A percentile compares a stretch with the other conserved stretches of the same genome.
These are phyloP conservation scores for Pleurotus platypus DNA, from an alignment of 768 basidiomycete species.

Conservation along the genomic window DNA sequence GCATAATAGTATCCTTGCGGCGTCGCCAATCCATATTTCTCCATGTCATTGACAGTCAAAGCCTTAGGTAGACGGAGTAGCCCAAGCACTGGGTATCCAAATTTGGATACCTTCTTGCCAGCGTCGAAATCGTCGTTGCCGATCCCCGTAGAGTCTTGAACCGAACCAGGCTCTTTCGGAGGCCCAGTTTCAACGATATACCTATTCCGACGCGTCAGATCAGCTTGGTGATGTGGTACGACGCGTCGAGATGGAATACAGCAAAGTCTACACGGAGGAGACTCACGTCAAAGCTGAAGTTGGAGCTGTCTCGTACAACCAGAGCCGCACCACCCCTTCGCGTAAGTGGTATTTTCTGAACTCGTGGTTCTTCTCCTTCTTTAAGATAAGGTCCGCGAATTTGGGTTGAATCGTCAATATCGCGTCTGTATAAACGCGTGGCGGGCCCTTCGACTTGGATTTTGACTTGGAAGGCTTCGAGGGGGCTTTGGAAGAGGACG, in stretches of 20 bases:
- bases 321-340: slow-evolving; percentile 22
- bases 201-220: slow-evolving; percentile 8
- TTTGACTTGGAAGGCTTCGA: slow-evolving; percentile 1
- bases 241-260: not conserved
- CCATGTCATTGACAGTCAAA: slow-evolving; percentile 16
- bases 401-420: slow-evolving; percentile 27
- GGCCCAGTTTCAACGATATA: slow-evolving; percentile 21
- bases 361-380: slow-evolving; percentile 32
- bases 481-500: not conserved
- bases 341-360: slow-evolving; percentile 28
- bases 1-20: slow-evolving; percentile 23
- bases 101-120: slow-evolving; percentile 24
- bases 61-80: slow-evolving; percentile 22
- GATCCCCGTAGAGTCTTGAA: slow-evolving; percentile 24
- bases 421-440: slow-evolving; percentile 26
- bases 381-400: slow-evolving; percentile 25
- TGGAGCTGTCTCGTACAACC: slow-evolving; percentile 27
- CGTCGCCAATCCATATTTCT: slow-evolving; percentile 18
- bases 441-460: slow-evolving; percentile 8
- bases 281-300: slow-evolving; percentile 26
- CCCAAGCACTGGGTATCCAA: slow-evolving; percentile 25
- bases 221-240: not conserved
- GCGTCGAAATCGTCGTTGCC: slow-evolving; percentile 34
- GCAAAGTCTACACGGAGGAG: not conserved
- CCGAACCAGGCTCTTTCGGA: slow-evolving; percentile 28